Percentiles rank a stretch among this genome's conserved stretches.
These are phyloP conservation scores for Trypethelium eluteriae DNA, from an alignment of 495 filamentous ascomycete genomes.

Conservation along the genomic window DNA sequence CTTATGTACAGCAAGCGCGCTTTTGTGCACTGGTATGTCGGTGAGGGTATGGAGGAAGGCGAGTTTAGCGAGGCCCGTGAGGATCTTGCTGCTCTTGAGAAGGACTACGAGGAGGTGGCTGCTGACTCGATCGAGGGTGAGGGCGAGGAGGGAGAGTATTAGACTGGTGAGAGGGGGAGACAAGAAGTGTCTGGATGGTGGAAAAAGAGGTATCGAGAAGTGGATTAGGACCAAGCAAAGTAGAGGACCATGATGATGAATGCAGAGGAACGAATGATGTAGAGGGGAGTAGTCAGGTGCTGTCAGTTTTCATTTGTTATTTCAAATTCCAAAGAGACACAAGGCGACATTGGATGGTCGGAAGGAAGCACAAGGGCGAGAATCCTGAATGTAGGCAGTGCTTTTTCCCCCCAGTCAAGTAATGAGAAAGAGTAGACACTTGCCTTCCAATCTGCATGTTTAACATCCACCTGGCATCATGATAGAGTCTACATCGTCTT, in stretches of 20 bases:
- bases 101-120: conserved; percentile 89
- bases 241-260: too few relatives aligned
- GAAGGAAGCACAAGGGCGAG: not conserved
- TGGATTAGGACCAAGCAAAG: too few relatives aligned
- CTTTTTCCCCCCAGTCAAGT: too few relatives aligned
- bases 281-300: not conserved
- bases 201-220: not conserved
- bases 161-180: conserved; percentile 21
- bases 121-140: conserved; percentile 59
- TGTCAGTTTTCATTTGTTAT: not conserved
- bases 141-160: conserved; percentile 67
- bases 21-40: conserved; percentile 93
- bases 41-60: conserved; percentile 93
- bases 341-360: not conserved
- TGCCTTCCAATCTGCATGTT: too few relatives aligned
- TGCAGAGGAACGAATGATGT: not conserved
- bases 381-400: not conserved
- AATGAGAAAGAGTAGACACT: too few relatives aligned
- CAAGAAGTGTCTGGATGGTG: not conserved
- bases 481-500: too few relatives aligned
- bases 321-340: not conserved
- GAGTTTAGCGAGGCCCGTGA: conserved; percentile 88
- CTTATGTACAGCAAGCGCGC: conserved; percentile 96
- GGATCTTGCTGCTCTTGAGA: conserved; percentile 81
- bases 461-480: too few relatives aligned